Percentiles rank a stretch among this genome's conserved stretches.
Conservation (phyloP, 495 filamentous ascomycete species). For the Tuber melanosporum region DNA sequence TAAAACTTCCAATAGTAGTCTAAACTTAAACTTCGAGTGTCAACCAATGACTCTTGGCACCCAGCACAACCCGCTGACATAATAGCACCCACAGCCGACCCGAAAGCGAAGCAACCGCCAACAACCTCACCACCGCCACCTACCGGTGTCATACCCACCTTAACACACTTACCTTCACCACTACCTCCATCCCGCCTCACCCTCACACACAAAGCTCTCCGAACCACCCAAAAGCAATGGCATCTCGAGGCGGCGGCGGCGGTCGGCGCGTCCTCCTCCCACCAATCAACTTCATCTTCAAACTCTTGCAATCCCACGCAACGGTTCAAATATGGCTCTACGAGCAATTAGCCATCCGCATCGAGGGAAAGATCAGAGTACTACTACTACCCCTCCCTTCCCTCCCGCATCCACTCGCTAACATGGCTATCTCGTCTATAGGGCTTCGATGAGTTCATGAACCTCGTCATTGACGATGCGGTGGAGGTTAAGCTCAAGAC, state of each 20-base stretch:
- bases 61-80: neutral
- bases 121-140: neutral
- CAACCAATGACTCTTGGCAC: neutral
- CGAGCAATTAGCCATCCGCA: slow-evolving; percentile 86
- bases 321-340: slow-evolving; percentile 93
- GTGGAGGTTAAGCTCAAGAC: slow-evolving; percentile 81
- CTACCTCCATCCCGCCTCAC: neutral
- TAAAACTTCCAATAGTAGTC: no score
- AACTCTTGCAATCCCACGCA: slow-evolving; percentile 78
- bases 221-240: slow-evolving; percentile 53
- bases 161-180: neutral
- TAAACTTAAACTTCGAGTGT: neutral
- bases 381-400: neutral
- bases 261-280: slow-evolving; percentile 85
- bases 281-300: slow-evolving; percentile 98
- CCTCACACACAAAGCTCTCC: neutral
- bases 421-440: slow-evolving; percentile 40
- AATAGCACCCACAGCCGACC: neutral
- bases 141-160: neutral
- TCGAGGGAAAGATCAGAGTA: slow-evolving; percentile 92
- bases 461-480: slow-evolving; percentile 91
- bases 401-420: neutral
- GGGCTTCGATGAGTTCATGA: slow-evolving; percentile 99
- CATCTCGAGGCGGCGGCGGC: slow-evolving; percentile 70
- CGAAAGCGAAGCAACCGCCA: neutral